phyloP scores from a whole-genome alignment of 495 filamentous ascomycete species.

The Letharia columbiana region DNA sequence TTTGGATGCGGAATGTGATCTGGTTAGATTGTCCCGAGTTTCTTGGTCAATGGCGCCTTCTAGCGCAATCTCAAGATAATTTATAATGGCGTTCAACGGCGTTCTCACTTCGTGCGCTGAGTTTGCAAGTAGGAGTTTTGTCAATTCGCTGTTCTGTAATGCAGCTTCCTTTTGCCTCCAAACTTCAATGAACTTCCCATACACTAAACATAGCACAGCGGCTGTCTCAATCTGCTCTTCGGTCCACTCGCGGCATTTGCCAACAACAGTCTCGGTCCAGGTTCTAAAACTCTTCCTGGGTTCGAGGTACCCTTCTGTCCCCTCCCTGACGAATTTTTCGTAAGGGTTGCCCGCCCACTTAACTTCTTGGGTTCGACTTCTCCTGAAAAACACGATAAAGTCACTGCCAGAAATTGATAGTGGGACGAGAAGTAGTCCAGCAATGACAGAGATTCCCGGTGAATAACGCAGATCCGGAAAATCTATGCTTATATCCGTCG shows the following conservation, averaged over 20 bases:
- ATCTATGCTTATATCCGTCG: conserved; percentile 67
- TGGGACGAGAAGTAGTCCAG: conserved; percentile 77
- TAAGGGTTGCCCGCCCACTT: conserved; percentile 95
- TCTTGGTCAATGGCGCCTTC: conserved; percentile 76
- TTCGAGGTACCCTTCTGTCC: conserved; percentile 62
- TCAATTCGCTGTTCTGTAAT: conserved; percentile 73
- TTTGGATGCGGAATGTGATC: conserved; percentile 91
- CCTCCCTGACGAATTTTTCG: conserved; percentile 62
- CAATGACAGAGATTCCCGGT: conserved; percentile 71
- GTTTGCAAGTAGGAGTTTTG: conserved; percentile 73
- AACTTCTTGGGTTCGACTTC: conserved; percentile 66
- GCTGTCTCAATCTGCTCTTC: conserved; percentile 68
- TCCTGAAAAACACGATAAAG: conserved; percentile 89
- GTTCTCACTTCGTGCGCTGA: conserved; percentile 94
- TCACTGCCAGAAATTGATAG: conserved; percentile 67
- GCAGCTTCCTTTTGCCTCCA: conserved; percentile 89
- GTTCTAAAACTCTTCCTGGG: conserved; percentile 68
- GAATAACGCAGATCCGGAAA: conserved; percentile 77
- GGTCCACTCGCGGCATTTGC: conserved; percentile 59
- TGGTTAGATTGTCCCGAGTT: conserved; percentile 77
- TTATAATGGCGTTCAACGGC: conserved; percentile 91
- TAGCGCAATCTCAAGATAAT: conserved; percentile 88
- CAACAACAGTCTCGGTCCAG: conserved; percentile 69
- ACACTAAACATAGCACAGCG: conserved; percentile 80
- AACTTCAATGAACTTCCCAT: conserved; percentile 85